Evolutionary conservation across 345 rosid species (phyloP).

Genomic region (Orychophragmus violaceus): DNA sequence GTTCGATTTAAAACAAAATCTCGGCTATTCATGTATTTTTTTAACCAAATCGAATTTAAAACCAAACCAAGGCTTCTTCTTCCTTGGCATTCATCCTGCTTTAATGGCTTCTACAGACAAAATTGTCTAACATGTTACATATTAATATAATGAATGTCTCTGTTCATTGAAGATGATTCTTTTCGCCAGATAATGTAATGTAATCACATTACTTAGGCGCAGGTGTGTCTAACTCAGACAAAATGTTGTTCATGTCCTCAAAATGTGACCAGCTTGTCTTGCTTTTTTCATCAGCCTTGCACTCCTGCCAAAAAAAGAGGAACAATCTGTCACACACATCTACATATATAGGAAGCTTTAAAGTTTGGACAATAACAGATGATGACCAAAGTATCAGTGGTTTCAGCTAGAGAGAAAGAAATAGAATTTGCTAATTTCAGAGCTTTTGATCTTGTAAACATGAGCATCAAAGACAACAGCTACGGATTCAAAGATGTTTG

Average conservation of each 20-base stretch:
- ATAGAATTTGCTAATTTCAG: not conserved
- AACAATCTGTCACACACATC: not conserved
- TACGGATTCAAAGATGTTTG: not conserved
- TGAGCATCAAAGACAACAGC: not conserved
- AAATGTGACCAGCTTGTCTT: slow-evolving; percentile 64
- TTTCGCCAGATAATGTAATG: not conserved
- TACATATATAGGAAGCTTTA: not conserved
- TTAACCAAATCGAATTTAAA: not conserved
- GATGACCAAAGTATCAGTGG: not conserved
- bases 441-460: not conserved
- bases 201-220: slow-evolving; percentile 8
- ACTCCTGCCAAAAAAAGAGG: slow-evolving; percentile 42
- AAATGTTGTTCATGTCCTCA: slow-evolving; percentile 56
- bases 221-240: slow-evolving; percentile 45
- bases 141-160: not conserved
- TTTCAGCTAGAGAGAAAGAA: not conserved
- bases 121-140: slow-evolving; percentile 11
- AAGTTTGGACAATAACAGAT: not conserved
- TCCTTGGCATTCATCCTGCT: not conserved
- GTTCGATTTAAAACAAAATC: slow-evolving; percentile 1
- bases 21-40: not conserved
- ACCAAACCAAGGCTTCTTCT: not conserved
- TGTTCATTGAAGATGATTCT: slow-evolving; percentile 6
- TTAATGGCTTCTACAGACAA: slow-evolving; percentile 20
- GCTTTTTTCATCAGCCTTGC: slow-evolving; percentile 40